phyloP scores from a whole-genome alignment of 176 grass and related monocot genomes.

The Lolium multiflorum region DNA sequence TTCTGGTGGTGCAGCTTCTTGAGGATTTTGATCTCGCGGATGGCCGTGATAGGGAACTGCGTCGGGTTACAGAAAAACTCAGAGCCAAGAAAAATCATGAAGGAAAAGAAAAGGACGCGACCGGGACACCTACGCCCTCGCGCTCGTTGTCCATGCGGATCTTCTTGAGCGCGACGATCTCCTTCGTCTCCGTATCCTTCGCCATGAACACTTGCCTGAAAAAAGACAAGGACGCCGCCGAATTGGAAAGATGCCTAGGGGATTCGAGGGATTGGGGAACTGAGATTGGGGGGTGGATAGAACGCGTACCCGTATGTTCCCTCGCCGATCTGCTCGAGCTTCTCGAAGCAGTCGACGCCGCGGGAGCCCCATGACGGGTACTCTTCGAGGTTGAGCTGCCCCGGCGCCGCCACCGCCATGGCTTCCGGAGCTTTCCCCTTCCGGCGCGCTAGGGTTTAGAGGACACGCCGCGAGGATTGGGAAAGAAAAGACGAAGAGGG shows the following conservation, averaged over 20 bases:
- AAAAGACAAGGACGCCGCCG: background rate
- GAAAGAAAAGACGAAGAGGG: background rate
- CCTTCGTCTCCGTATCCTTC: constrained; percentile 74
- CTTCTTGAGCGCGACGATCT: constrained; percentile 96
- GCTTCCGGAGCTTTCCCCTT: background rate
- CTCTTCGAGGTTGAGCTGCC: constrained; percentile 74
- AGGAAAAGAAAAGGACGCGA: background rate
- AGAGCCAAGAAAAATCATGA: background rate
- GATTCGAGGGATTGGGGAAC: background rate
- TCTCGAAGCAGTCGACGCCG: constrained; percentile 78
- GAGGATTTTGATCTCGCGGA: constrained; percentile 96
- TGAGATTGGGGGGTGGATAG: background rate
- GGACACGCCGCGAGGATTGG: background rate
- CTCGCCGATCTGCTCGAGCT: constrained; percentile 81
- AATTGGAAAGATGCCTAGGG: background rate
- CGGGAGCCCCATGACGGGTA: constrained; percentile 71
- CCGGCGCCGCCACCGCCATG: constrained; percentile 69
- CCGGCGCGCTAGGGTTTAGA: constrained; percentile 38
- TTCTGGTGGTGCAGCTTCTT: constrained; percentile 93
- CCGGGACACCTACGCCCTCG: constrained; percentile 54
- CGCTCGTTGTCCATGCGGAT: constrained; percentile 97
- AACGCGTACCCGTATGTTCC: constrained; percentile 68
- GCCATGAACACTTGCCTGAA: constrained; percentile 93
- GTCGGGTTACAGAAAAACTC: background rate
- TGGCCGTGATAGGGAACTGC: constrained; percentile 90